A percentile compares a stretch with the other conserved stretches of the same genome.
Conservation (phyloP, 768 basidiomycete genomes). For the Artomyces pyxidatus region DNA sequence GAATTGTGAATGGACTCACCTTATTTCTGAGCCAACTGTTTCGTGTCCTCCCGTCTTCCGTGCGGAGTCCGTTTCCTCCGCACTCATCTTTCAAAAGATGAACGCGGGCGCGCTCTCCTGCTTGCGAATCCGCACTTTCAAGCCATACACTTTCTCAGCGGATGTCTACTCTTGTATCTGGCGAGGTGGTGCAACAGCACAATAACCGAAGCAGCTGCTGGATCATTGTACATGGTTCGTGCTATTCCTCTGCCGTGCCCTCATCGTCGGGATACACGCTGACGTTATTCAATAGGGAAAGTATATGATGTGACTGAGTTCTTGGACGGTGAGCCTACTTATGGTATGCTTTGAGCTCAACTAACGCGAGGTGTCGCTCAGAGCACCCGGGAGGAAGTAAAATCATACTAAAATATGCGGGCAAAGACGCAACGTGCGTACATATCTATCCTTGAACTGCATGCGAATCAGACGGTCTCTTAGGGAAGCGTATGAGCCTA, state of each 20-base stretch:
- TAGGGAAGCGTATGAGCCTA: slow-evolving; percentile 65
- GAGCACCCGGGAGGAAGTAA: slow-evolving; percentile 31
- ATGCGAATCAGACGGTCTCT: neutral
- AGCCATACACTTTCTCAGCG: neutral
- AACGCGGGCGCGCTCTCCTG: too few relatives aligned
- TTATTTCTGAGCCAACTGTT: too few relatives aligned
- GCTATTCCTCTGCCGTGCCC: neutral
- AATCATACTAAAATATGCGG: slow-evolving; percentile 47
- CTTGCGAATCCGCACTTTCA: neutral
- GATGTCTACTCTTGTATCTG: neutral
- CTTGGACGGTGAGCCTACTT: slow-evolving; percentile 21
- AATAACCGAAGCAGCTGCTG: neutral
- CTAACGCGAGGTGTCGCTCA: slow-evolving; percentile 1
- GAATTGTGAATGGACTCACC: too few relatives aligned
- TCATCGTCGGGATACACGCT: neutral
- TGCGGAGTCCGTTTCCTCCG: neutral
- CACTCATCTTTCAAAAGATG: neutral
- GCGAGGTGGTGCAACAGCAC: neutral
- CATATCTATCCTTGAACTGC: neutral
- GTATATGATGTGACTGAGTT: slow-evolving; percentile 38
- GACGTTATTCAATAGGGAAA: too few relatives aligned
- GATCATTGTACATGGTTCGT: slow-evolving; percentile 2
- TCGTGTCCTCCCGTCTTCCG: too few relatives aligned
- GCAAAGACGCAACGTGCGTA: slow-evolving; percentile 35
- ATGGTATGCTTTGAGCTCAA: neutral